Conservation (phyloP, 1,139 yeast species). For the Pichia sp. region DNA sequence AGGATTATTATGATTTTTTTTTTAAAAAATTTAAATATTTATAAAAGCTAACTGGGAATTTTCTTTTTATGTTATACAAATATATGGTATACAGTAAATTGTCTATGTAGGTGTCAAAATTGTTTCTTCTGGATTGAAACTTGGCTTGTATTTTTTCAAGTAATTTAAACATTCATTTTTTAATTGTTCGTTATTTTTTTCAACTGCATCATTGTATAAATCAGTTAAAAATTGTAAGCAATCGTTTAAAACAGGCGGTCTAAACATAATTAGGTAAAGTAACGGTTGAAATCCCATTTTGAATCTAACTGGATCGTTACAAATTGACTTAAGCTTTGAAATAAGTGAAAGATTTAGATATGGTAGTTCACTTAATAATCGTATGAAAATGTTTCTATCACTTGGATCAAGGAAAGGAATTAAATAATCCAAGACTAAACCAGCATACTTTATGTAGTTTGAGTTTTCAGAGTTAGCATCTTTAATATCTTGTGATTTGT, state of each 20-base stretch:
- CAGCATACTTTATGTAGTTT: constrained; percentile 60
- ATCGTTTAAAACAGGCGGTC: constrained; percentile 72
- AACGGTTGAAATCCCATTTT: constrained; percentile 76
- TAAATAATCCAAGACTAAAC: constrained; percentile 66
- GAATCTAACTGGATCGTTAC: constrained; percentile 80
- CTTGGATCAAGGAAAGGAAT: constrained; percentile 77
- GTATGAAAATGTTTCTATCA: constrained; percentile 73
- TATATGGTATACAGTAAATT: too few relatives aligned
- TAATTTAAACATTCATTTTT: constrained; percentile 49
- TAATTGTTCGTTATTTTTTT: constrained; percentile 46
- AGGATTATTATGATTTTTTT: constrained; percentile 36
- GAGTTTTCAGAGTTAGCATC: too few relatives aligned
- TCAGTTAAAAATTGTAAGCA: constrained; percentile 64
- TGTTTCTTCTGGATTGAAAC: background rate
- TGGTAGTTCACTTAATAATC: constrained; percentile 85
- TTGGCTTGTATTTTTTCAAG: constrained; percentile 40
- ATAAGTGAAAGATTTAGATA: constrained; percentile 58
- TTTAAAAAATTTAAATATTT: too few relatives aligned
- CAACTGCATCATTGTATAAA: constrained; percentile 39
- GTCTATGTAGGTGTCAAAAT: background rate
- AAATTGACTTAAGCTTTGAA: constrained; percentile 59
- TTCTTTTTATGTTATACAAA: too few relatives aligned
- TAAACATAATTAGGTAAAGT: constrained; percentile 77
- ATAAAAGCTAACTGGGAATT: too few relatives aligned
- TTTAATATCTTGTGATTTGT: too few relatives aligned